Base-by-base conservation (phyloP, 2,329 filamentous ascomycete genomes). In the Hymenoscyphus occultus region DNA sequence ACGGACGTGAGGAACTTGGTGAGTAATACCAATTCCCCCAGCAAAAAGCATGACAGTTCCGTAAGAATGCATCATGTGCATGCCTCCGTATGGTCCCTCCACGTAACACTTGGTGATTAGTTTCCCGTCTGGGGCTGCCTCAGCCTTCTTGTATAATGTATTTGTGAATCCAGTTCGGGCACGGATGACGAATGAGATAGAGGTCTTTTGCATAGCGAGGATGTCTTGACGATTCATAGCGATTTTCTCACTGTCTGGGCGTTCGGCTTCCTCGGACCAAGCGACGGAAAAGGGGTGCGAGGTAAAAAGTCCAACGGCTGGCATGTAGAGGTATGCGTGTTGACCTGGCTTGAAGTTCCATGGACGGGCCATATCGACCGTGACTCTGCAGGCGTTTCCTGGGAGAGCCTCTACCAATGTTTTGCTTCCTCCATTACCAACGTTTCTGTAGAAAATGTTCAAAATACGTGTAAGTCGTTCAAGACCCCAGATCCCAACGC, bases 261-360 rank as follows among this genome's bases (percentile, higher is more conserved):
- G 77, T 65, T 84, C 83, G 54, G 80, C 82, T 67, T 91, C 88
- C 66, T 92, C 88, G 69, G 86, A 88, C 90, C 90, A 94, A 42
- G 89, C 89, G 56, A 93, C 82, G 2, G 90, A 91, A 79, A 93
- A 93, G 1, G 90, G 90, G 73, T 94, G 90, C 58, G 89, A 92
- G 71, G 90, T 90, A 84, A 86, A 89, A 67, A 87, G 82, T 68
- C 89, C 89, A 72, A 93, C 80, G 5, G 82, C 80, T 7, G 91
- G 91, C 78, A 94, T 84, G 78, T 93, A 93, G 22, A 94, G 78
- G 76, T 93, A 94, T 42, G 90, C 88, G 75, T 94, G 90, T 76
- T 93, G 90, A 42, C 90, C 90, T 0, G 90, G 87, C 65, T 82
- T 81, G 81, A 91, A 91, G 51, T 79, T 83, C 90, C 90, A 93